Base-by-base conservation (phyloP, 2,329 filamentous ascomycete species). In the Penicillium verrucosum region DNA sequence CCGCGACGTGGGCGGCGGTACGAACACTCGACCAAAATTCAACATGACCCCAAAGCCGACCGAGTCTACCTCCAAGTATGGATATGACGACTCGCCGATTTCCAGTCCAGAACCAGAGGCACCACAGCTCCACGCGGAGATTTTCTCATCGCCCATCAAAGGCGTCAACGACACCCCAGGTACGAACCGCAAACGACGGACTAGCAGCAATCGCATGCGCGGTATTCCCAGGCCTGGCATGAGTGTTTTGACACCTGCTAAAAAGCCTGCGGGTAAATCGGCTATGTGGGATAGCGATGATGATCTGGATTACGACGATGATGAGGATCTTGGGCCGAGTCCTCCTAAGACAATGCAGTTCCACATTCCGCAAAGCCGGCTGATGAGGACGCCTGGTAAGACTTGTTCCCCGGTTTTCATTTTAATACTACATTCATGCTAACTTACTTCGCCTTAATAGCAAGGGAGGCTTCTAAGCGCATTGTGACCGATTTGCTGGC, bases 61-160 rank as follows among this genome's bases (percentile, higher is more conserved):
- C 9, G 60, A 66, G 4, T 60, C 65, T 6, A 68, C 64, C 9
- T 65, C 64, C 27, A 61, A 58, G 56, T 70, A 70, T 54, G 61
- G 59, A 14, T 68, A 67, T 50, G 69, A 73, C 53, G 68, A 77
- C 51, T 83, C 85, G 45, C 83, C 87, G 29, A 82, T 85, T 70
- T 90, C 88, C 40, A 90, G 87, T 14, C 89, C 94, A 0, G 89
- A 90, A 58, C 87, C 89, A 62, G 87, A 88, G 21, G 88, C 89
- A 10, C 93, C 93, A 0, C 89, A 92, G 69, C 79, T 97, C 40
- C 87, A 92, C 59, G 87, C 89, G 46, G 92, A 95, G 61, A 85
- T 93, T 8, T 97, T 97, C 75, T 86, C 88, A 73, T 92, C 89
- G 1, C 90, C 91, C 0, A 75, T 87, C 53, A 83, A 81, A 54